Conservation (phyloP, 768 basidiomycete species). For the Termitomyces titanicus region DNA sequence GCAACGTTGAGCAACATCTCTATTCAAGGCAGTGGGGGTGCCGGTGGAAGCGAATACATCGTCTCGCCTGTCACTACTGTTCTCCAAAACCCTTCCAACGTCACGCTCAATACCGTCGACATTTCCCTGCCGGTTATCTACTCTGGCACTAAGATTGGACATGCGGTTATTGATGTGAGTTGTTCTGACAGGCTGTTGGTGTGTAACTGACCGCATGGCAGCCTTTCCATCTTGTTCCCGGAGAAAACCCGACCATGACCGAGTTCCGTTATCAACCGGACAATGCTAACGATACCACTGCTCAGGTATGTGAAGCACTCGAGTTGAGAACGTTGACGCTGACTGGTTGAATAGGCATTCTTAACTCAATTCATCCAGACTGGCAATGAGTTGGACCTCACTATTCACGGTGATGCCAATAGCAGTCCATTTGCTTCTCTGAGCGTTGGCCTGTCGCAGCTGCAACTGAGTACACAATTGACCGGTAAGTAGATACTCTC, state of each 20-base stretch:
- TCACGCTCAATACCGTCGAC: slow-evolving; percentile 56
- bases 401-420: slow-evolving; percentile 53
- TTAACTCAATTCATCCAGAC: slow-evolving; percentile 57
- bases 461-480: slow-evolving; percentile 47
- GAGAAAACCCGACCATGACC: slow-evolving; percentile 45
- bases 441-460: slow-evolving; percentile 47
- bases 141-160: slow-evolving; percentile 52
- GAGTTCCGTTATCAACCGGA: slow-evolving; percentile 70
- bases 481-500: slow-evolving; percentile 31
- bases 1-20: slow-evolving; percentile 53
- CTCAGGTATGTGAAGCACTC: slow-evolving; percentile 34
- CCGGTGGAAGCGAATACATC: slow-evolving; percentile 56
- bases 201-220: slow-evolving; percentile 17
- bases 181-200: neutral
- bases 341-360: slow-evolving; percentile 38
- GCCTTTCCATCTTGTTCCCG: slow-evolving; percentile 57
- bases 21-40: slow-evolving; percentile 63
- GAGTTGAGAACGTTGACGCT: neutral
- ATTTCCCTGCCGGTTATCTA: slow-evolving; percentile 58
- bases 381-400: slow-evolving; percentile 40
- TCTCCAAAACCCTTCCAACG: slow-evolving; percentile 65
- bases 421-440: slow-evolving; percentile 65
- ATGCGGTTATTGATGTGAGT: slow-evolving; percentile 54
- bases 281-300: slow-evolving; percentile 62
- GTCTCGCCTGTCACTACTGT: slow-evolving; percentile 52